These are phyloP conservation scores for Murraya paniculata DNA, from an alignment of 345 rosid genomes.

Conservation along the genomic window DNA sequence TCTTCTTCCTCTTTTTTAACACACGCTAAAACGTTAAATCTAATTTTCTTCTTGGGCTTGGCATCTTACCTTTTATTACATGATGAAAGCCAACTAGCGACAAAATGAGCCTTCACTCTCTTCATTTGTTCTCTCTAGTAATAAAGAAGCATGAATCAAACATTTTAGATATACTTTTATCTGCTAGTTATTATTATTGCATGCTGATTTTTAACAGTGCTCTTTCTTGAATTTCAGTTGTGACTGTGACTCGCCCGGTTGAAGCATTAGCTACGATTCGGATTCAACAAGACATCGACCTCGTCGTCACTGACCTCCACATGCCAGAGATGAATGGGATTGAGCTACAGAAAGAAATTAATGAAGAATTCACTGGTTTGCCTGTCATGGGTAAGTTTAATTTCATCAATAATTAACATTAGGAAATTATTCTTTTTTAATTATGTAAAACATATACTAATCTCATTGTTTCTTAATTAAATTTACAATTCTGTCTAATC, in stretches of 20 bases:
- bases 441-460: neutral
- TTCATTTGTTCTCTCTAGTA: too few relatives aligned
- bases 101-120: too few relatives aligned
- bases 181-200: too few relatives aligned
- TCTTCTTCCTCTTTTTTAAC: too few relatives aligned
- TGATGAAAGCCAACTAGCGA: too few relatives aligned
- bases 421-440: neutral
- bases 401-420: neutral
- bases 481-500: too few relatives aligned
- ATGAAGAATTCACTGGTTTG: conserved; percentile 32
- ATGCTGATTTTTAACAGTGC: neutral
- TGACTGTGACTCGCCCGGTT: conserved; percentile 28
- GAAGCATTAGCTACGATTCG: conserved; percentile 55
- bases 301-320: conserved; percentile 64
- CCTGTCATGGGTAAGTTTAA: conserved; percentile 59
- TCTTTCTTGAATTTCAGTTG: conserved; percentile 27
- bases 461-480: too few relatives aligned
- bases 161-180: too few relatives aligned
- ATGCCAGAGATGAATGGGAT: conserved; percentile 70
- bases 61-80: too few relatives aligned
- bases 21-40: too few relatives aligned
- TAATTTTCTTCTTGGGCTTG: too few relatives aligned
- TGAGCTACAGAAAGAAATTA: conserved; percentile 43
- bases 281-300: conserved; percentile 31
- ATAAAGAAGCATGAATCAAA: too few relatives aligned